Conservation (phyloP, 2,329 filamentous ascomycete species). For the Ophiocordyceps robertsii region DNA sequence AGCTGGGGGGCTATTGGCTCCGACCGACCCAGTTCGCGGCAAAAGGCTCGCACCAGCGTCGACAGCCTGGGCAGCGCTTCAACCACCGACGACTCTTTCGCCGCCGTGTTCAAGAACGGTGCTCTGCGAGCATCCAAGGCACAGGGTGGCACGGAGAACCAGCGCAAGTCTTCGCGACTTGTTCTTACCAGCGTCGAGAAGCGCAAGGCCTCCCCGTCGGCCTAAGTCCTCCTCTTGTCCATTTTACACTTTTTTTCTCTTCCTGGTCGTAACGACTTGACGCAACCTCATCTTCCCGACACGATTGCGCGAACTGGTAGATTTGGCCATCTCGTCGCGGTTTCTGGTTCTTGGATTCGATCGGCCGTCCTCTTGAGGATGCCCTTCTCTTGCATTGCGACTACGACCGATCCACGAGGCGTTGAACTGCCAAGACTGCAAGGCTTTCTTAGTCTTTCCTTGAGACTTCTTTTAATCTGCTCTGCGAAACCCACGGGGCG, state of each 20-base stretch:
- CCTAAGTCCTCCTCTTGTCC: slow-evolving; percentile 6
- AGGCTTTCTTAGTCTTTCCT: slow-evolving; percentile 28
- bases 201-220: slow-evolving; percentile 44
- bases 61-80: slow-evolving; percentile 49
- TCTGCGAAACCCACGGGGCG: slow-evolving; percentile 5
- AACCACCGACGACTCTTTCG: slow-evolving; percentile 44
- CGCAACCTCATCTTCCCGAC: slow-evolving; percentile 20
- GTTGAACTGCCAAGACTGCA: slow-evolving; percentile 14
- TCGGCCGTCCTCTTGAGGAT: not conserved
- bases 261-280: slow-evolving; percentile 20
- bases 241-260: slow-evolving; percentile 10
- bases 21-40: slow-evolving; percentile 60
- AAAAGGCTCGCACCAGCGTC: slow-evolving; percentile 49
- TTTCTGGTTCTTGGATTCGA: slow-evolving; percentile 3
- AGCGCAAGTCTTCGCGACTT: slow-evolving; percentile 75
- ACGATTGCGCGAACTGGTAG: slow-evolving; percentile 18
- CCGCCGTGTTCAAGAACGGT: slow-evolving; percentile 51
- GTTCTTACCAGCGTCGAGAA: slow-evolving; percentile 84
- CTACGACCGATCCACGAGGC: not conserved
- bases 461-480: slow-evolving; percentile 15
- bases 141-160: slow-evolving; percentile 40
- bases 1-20: slow-evolving; percentile 72
- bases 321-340: slow-evolving; percentile 12
- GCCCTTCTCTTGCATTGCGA: not conserved
- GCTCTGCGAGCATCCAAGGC: slow-evolving; percentile 36